Base-by-base conservation (phyloP, 768 basidiomycete genomes). In the Amyloporia xantha region DNA sequence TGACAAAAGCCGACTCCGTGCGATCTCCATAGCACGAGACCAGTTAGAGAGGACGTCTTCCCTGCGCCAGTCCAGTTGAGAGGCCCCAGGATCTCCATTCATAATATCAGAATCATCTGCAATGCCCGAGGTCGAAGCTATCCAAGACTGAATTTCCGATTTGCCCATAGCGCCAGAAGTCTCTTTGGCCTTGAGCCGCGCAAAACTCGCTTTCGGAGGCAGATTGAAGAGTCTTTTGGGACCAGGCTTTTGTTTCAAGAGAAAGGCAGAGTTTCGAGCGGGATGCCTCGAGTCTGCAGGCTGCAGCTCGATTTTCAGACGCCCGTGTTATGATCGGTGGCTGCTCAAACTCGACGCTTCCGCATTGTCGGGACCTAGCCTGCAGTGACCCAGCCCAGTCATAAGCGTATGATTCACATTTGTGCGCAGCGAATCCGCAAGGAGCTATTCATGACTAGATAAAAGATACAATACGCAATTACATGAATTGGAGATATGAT, bases 141-240 rank as follows among this genome's bases (percentile, higher is more conserved):
- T 69, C 84, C 84, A 87, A 25, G 78, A 76, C 58, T 76, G 71
- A 58, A 86, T 82, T 58, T 80, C 79, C 40, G 75, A 66, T 60
- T 71, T 74, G 38, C 64, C 66, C 63, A 65, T 60, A 9, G 35
- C 28, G 12, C 54, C 50, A 28, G 50, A 43, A 11, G 43, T 65
- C 62, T 78, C 74, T 58, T 71, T 74, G 53, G 70, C 64, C 62
- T 72, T 75, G 60, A 79, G 74, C 64, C 72, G 78, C 47, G 74
- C 64, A 41, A 79, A 68, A 13, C 69, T 64, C 20, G 62, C 54
- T 52, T 55, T 56, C 30, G 48, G 60, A 55, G 65, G 60, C 70
- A 71, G 13, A 20, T 45, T 45, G 28, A 19, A n/a, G n/a, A 11
- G 10, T 10, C 33, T 10, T 9, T n/a, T 35, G 9, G 10, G 33